Evolutionary conservation across 257 asterid species (phyloP).

Genomic region (Leptodermis oblonga): DNA sequence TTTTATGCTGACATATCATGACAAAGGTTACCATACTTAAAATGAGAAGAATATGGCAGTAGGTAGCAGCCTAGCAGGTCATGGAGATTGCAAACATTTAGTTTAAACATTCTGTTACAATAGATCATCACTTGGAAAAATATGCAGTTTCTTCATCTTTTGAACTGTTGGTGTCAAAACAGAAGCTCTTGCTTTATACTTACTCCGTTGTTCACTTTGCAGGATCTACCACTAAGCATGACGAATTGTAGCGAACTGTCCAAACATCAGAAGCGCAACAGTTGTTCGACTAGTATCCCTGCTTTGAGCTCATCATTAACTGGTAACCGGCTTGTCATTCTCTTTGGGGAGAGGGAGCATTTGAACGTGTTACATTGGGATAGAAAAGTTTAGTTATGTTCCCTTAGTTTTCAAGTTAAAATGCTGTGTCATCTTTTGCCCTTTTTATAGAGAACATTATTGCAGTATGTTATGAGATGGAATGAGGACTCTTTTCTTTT

Average conservation of each 20-base stretch:
- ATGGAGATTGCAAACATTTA: neutral
- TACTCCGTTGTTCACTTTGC: constrained; percentile 23
- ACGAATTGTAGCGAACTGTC: constrained; percentile 52
- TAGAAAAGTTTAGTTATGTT: neutral
- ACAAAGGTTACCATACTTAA: neutral
- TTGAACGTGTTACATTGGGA: too few relatives aligned
- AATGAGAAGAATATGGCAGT: neutral
- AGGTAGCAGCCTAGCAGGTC: neutral
- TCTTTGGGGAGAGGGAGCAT: neutral
- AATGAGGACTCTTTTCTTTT: neutral
- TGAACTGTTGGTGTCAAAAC: neutral
- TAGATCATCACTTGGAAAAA: neutral
- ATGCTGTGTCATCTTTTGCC: neutral
- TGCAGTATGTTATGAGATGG: neutral
- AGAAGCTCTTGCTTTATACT: neutral
- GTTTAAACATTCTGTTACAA: neutral
- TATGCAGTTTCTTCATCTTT: neutral
- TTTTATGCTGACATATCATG: neutral
- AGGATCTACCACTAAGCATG: constrained; percentile 48
- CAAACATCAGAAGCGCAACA: constrained; percentile 1
- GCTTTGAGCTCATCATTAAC: neutral
- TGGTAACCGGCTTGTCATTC: neutral
- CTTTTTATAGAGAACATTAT: neutral
- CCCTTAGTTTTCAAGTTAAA: neutral
- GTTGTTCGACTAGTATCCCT: neutral